These are phyloP conservation scores for Amphirosellinia nigrospora DNA, from an alignment of 495 filamentous ascomycete species.

Conservation along the genomic window DNA sequence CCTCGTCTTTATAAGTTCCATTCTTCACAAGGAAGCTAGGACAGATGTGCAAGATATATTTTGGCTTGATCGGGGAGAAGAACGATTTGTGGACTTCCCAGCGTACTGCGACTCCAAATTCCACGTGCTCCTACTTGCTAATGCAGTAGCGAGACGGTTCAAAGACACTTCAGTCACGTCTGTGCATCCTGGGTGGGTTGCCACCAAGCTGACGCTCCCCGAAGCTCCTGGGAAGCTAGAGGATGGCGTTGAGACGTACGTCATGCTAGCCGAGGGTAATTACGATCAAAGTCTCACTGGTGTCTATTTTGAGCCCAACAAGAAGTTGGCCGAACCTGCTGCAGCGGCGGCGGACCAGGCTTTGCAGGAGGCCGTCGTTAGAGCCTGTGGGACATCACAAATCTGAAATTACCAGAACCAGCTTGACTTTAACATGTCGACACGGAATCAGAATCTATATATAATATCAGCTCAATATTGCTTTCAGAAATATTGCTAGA, in stretches of 20 bases:
- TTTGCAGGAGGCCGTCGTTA: not conserved
- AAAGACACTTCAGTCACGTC: conserved; percentile 3
- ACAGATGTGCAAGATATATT: not conserved
- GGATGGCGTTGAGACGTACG: conserved; percentile 9
- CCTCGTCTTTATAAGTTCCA: not conserved
- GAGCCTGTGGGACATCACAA: no score
- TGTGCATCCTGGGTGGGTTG: conserved; percentile 8
- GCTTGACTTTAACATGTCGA: not conserved
- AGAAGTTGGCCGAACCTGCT: not conserved
- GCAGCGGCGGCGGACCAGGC: not conserved
- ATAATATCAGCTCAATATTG: no score
- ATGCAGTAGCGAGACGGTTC: not conserved
- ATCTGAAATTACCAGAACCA: no score
- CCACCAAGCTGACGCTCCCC: not conserved
- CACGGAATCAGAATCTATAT: no score
- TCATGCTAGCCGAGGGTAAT: no score
- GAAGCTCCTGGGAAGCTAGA: conserved; percentile 6
- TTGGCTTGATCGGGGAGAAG: not conserved
- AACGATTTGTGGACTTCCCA: not conserved
- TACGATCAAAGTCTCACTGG: not conserved
- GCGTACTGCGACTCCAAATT: conserved; percentile 6
- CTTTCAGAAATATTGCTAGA: no score
- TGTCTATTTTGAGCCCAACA: not conserved
- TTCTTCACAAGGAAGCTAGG: not conserved
- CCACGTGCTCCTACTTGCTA: not conserved